Evolutionary conservation across 164 flowering plant genomes (phyloP), one percentile per base, ranked within the genome.

Genomic region (Magnolia kwangsiensis): DNA sequence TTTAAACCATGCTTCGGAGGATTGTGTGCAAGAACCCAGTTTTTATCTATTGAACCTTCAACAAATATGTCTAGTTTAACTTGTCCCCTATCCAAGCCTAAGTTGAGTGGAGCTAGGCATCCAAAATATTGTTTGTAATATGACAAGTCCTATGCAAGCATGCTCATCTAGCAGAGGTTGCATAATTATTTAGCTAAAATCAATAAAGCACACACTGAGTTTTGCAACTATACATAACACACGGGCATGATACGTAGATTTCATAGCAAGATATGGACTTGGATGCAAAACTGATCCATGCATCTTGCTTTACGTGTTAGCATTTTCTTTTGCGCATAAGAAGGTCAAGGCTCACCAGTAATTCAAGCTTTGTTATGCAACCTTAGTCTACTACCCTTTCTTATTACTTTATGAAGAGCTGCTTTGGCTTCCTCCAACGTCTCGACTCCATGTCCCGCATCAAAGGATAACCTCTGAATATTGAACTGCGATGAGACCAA

Each of bases 381-480:
- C 79, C 84, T 86, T 72, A 79, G 78, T 66, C 87, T 82, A 69
- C 80, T 76, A 50, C 94, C 95, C 77, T 84, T 85, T 78, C 83
- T 79, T 75, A 95, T 85, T 75, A 96, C 76, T 73, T 88, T 90
- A 84, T 88, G 83, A 19, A 96, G 91, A 23, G 98, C 97, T 75
- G 87, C 81, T 82, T 92, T 96, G 64, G 98, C 99, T 80, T 96
- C 91, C 78, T 94, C 97, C n/a, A 94, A 82, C 19, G 99, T 92
- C 84, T 96, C 95, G 58, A 96, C 88, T 0, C 78, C 76, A 51
- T 85, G 88, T 59, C 90, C 94, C 65, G 82, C 90, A 50, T 90
- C 96, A 75, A 94, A 96, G 27, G 97, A 84, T 74, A 96, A 49
- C 85, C 99, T 94, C 82, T 96, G 98, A 78, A 94, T 84, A 77